Evolutionary conservation across 2,329 filamentous ascomycete genomes (phyloP), one percentile per base, ranked within the genome.

Genomic region (Neofusicoccum kwambonambiense): DNA sequence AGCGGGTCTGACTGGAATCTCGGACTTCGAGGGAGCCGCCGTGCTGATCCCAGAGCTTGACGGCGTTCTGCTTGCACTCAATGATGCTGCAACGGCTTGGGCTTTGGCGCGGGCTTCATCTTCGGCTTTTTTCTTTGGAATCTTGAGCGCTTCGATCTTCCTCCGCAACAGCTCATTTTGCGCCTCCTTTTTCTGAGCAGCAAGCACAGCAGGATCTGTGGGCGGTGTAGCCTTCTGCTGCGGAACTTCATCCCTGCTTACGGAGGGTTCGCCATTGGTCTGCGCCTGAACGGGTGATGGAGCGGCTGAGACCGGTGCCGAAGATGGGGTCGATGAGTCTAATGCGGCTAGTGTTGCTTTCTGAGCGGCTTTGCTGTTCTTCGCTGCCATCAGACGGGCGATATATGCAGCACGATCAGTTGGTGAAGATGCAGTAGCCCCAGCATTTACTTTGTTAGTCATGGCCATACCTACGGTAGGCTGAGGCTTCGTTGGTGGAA

Each of bases 141-240:
- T 37, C n/a, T 58, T 62, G 44, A 76, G 67, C n/a, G 89, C 89
- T 66, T 92, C 91, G 72, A 96, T 89, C 69, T 92, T 92, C 73
- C 92, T 86, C 68, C 91, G 87, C 52, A 93, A 83, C 37, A 93
- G 79, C 65, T 91, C 91, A 66, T 91, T 96, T 68, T 92, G 85
- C 17, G 86, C 86, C 72, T 89, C 86, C 37, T 81, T 80, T 68
- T 80, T 86, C 70, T 78, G 76, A 47, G 79, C 80, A 4, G 74
- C 73, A 34, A 64, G 44, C n/a, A 44, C 52, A n/a, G 51, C 62
- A n/a, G 62, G 62, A 22, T 64, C 62, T 49, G 52, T 27, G 9
- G 27, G 7, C 3, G 41, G n/a, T 8, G 27, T 1, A 9, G 34
- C 19, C 13, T 45, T 44, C 39, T 56, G 50, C 15, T 54, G 35